Evolutionary conservation across 208 protist species (phyloP).

Genomic region (Acanthamoeba triangularis): DNA sequence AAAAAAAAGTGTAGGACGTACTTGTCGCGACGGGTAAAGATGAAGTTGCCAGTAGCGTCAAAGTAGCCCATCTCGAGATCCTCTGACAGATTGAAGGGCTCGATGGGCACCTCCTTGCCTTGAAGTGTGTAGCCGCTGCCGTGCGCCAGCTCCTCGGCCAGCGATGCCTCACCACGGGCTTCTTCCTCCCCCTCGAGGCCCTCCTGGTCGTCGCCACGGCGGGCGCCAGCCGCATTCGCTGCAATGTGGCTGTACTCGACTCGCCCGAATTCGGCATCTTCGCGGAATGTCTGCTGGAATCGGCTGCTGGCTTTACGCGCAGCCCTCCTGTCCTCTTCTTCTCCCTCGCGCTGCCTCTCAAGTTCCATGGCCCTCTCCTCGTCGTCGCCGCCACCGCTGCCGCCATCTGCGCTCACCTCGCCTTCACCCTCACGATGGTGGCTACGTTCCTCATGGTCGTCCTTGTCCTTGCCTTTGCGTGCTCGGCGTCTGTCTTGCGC

Average conservation of each 20-base stretch:
- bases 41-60: not conserved
- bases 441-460: not conserved
- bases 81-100: not conserved
- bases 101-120: not conserved
- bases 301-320: not conserved
- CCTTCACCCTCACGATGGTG: too few relatives aligned
- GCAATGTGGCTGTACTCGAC: not conserved
- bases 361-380: not conserved
- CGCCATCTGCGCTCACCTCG: not conserved
- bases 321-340: not conserved
- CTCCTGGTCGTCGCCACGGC: not conserved
- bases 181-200: not conserved
- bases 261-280: not conserved
- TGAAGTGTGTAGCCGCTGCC: not conserved
- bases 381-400: not conserved
- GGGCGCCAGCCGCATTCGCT: not conserved
- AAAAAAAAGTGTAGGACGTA: too few relatives aligned
- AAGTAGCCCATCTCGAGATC: not conserved
- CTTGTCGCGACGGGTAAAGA: not conserved
- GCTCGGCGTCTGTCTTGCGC: not conserved
- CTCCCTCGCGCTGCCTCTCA: not conserved
- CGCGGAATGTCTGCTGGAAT: not conserved
- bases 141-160: not conserved
- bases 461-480: not conserved
- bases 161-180: not conserved